Percentiles rank a stretch among this genome's conserved stretches.
Evolutionary conservation across 2,329 filamentous ascomycete species (phyloP).

Genomic region (Microsporum canis): DNA sequence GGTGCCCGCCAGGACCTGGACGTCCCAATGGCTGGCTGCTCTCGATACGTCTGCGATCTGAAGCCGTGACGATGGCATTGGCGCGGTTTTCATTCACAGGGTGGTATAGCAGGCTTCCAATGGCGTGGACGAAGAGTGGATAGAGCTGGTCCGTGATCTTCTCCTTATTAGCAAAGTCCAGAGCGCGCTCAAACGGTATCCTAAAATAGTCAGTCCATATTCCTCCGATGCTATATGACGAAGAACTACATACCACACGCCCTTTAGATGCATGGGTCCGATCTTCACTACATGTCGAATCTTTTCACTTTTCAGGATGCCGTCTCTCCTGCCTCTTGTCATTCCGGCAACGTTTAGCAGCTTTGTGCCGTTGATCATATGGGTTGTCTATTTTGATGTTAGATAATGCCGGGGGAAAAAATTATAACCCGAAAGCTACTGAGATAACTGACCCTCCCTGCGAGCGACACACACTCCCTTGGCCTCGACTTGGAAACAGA

Average conservation of each 20-base stretch:
- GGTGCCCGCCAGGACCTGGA: slow-evolving; percentile 57
- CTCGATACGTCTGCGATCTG: slow-evolving; percentile 63
- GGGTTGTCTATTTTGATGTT: slow-evolving; percentile 59
- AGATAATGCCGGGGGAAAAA: background rate
- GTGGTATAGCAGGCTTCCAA: slow-evolving; percentile 85
- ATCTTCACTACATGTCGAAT: slow-evolving; percentile 96
- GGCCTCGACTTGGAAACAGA: slow-evolving; percentile 96
- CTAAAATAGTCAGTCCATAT: slow-evolving; percentile 35
- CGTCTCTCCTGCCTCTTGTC: slow-evolving; percentile 89
- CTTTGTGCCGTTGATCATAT: slow-evolving; percentile 99
- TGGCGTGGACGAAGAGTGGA: slow-evolving; percentile 94
- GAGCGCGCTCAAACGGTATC: slow-evolving; percentile 95
- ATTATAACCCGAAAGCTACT: too few species aligned
- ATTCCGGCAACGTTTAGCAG: slow-evolving; percentile 94
- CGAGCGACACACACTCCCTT: slow-evolving; percentile 91
- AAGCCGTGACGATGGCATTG: slow-evolving; percentile 77
- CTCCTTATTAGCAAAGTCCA: slow-evolving; percentile 98
- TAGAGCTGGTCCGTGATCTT: slow-evolving; percentile 95
- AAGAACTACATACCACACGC: slow-evolving; percentile 57
- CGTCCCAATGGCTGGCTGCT: slow-evolving; percentile 40
- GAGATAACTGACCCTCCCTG: slow-evolving; percentile 60
- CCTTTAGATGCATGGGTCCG: slow-evolving; percentile 96
- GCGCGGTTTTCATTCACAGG: slow-evolving; percentile 69
- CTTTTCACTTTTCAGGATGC: slow-evolving; percentile 96
- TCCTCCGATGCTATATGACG: too few species aligned